Base-by-base conservation (phyloP, 306 rosid species). In the Lathyrus sativus region DNA sequence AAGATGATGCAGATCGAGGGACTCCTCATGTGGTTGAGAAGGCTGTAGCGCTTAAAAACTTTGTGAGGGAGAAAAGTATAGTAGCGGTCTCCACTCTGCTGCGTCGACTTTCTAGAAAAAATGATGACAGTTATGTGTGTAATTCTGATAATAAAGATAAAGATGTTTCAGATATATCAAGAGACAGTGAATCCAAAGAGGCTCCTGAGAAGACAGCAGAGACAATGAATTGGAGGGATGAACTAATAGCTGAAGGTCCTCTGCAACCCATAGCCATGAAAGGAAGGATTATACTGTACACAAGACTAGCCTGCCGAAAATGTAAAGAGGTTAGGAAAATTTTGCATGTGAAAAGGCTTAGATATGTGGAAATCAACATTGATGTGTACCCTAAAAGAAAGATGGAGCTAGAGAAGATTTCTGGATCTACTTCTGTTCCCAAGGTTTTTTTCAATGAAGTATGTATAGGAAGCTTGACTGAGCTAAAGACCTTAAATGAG, bases 341-440 rank as follows among this genome's bases (percentile, higher is more conserved):
- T 79, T 79, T 92, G 72, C 72, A 80, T 44, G 19, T 56, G 79
- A 89, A 80, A 86, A 78, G 84, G 77, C 93, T 92, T 55, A 79
- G 85, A 76, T 88, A 80, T 65, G 84, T 86, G 6, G 98, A 92
- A 82, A 85, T 92, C 74, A 92, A 92, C 77, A 53, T 85, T 29
- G 93, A 92, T 76, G 76, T 88, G 48, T 92, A 83, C 70, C 95
- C 98, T 31, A 26, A 79, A 60, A 83, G 98, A 82, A 88, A 80
- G 82, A 71, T 22, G 55, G 98, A 92, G 82, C 78, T 89, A 73
- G 96, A 90, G 66, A 88, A 80, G 81, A 59, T 83, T 80, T 76
- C 91, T 24, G 87, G 85, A 70, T 83, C 93, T 74, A 76, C 84
- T 59, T 73, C 84, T 44, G 96, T 92, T 74, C 96, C 96, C 0